Conservation (phyloP, 1,139 yeast genomes). For the Saccharomyces hybrid region DNA sequence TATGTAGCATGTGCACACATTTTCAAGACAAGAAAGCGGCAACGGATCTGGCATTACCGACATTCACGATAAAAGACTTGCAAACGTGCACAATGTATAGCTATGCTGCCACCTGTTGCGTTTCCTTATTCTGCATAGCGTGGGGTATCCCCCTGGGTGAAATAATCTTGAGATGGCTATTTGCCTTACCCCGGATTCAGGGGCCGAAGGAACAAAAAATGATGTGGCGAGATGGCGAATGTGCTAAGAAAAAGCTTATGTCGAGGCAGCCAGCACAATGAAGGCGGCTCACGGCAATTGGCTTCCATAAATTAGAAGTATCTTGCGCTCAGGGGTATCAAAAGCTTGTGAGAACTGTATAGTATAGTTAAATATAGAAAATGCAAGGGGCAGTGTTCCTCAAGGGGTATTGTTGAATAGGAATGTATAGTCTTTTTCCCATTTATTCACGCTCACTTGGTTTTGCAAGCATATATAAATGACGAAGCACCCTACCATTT, state of each 20-base stretch:
- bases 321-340: not conserved
- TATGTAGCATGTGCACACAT: not conserved
- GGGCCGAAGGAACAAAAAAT: not conserved
- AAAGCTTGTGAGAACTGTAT: not conserved
- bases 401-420: not conserved
- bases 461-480: not conserved
- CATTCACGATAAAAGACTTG: not conserved
- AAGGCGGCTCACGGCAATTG: not conserved
- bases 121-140: not conserved
- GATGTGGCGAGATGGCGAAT: not conserved
- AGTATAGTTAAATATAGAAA: not conserved
- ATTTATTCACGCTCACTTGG: not conserved
- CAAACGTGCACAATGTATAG: not conserved
- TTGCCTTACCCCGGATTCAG: not conserved
- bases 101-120: not conserved
- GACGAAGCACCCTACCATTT: too few species aligned
- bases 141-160: not conserved
- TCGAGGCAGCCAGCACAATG: not conserved
- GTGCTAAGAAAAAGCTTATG: not conserved
- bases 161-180: not conserved
- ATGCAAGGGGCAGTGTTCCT: not conserved
- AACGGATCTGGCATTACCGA: not conserved
- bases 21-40: not conserved
- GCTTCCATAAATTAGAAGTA: not conserved
- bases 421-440: not conserved